Percentiles rank a stretch among this genome's conserved stretches.
These are phyloP conservation scores for Candida maltosa DNA, from an alignment of 805 yeast species.

Conservation along the genomic window DNA sequence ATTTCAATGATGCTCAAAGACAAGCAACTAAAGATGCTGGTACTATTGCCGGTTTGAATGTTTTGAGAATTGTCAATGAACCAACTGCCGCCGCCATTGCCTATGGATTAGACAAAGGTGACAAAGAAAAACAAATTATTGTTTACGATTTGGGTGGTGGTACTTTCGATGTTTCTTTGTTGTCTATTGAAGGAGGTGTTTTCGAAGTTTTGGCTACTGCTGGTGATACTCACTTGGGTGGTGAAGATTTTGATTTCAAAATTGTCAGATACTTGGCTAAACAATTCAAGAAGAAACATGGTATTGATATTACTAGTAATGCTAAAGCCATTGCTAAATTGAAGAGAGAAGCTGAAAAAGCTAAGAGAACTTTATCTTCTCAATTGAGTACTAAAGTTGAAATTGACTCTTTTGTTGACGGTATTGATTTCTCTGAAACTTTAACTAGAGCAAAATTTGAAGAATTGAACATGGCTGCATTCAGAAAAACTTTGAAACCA, in stretches of 20 bases:
- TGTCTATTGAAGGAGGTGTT: slow-evolving; percentile 49
- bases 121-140: slow-evolving; percentile 48
- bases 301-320: slow-evolving; percentile 38
- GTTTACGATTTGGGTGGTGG: slow-evolving; percentile 51
- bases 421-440: slow-evolving; percentile 46
- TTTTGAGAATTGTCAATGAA: slow-evolving; percentile 91
- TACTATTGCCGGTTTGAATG: slow-evolving; percentile 92
- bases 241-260: slow-evolving; percentile 48
- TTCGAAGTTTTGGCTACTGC: slow-evolving; percentile 47
- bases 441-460: slow-evolving; percentile 47
- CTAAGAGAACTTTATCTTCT: slow-evolving; percentile 46
- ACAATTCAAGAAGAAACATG: slow-evolving; percentile 45
- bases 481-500: slow-evolving; percentile 45
- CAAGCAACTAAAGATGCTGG: slow-evolving; percentile 99
- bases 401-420: slow-evolving; percentile 47
- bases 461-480: slow-evolving; percentile 44
- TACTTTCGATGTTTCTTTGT: slow-evolving; percentile 77
- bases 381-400: slow-evolving; percentile 41
- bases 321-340: slow-evolving; percentile 43
- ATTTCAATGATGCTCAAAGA: slow-evolving; percentile 96
- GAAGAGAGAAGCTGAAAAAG: slow-evolving; percentile 49
- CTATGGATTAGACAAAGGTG: slow-evolving; percentile 53
- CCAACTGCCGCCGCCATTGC: slow-evolving; percentile 85
- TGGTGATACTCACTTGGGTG: slow-evolving; percentile 52
- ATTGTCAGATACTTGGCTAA: slow-evolving; percentile 40